Base-by-base conservation (phyloP, 2,329 filamentous ascomycete species). In the Venturia carpophila region DNA sequence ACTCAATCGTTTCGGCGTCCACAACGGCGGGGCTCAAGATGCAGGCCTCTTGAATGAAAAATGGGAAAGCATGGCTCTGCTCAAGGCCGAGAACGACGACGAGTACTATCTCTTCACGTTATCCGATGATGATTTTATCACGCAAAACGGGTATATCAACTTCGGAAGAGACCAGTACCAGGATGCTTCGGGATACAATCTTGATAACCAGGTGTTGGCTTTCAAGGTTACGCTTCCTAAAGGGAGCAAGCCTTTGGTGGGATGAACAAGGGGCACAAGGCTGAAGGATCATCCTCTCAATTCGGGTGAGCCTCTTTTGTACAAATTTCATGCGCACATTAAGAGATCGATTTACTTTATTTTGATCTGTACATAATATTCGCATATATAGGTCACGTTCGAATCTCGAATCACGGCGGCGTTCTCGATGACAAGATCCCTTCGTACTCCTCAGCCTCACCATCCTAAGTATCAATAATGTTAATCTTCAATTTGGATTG, bases 41-140 rank as follows among this genome's bases (percentile, higher is more conserved):
- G 70, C 75, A 0, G 75, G 73, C 0, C 74, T 91, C 43, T 71
- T 91, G 72, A 90, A 91, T 70, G 88, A 91, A 78, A 91, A 91
- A 72, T 91, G 88, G 88, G 88, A 92, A 77, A 84, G 83, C 24
- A 75, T 91, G 60, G 83, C 84, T 2, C 72, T 90, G 30, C 79
- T 85, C 2, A 86, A 86, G 2, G 72, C 75, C 0, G 68, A 76
- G 58, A 72, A 73, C 15, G 47, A 70, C 1, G 84, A 88, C 72
- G 85, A 89, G 74, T 90, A 84, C 73, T 90, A 85, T 71, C 72
- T 91, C 42, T 83, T 91, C 67, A 84, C 82, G 15, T 75, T 89
- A 61, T 88, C 83, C 65, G 88, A 91, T 70, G 89, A 91, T 71
- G 88, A 91, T 73, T 90, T 90, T 69, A 85, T 91, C 65, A 90